phyloP scores from a whole-genome alignment of 768 basidiomycete genomes.

The Tylopilus balloui region DNA sequence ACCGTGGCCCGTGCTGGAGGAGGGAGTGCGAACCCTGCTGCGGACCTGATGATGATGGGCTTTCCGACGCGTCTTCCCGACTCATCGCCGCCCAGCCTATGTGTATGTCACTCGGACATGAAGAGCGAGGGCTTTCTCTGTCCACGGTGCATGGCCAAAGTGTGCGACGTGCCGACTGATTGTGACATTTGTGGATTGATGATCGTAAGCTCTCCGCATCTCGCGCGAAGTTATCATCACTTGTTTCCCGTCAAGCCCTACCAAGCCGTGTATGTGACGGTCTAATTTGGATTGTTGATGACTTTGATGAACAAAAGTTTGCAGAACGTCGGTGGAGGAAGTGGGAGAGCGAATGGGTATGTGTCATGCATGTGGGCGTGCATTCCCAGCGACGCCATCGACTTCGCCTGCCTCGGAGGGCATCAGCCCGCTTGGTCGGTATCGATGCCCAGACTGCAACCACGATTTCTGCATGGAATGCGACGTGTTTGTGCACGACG shows the following conservation, averaged over 20 bases:
- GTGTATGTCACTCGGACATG: constrained; percentile 90
- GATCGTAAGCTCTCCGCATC: constrained; percentile 96
- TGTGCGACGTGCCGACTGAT: constrained; percentile 98
- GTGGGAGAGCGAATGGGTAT: constrained; percentile 30
- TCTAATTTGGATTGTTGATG: constrained; percentile 1
- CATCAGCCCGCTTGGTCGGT: constrained; percentile 80
- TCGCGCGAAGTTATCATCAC: constrained; percentile 94
- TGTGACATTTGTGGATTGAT: constrained; percentile 96
- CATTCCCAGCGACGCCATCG: constrained; percentile 50
- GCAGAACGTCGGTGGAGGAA: constrained; percentile 40
- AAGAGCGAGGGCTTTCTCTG: constrained; percentile 93
- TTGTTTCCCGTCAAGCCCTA: constrained; percentile 92
- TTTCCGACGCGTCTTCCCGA: constrained; percentile 92
- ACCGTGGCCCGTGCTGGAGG: constrained; percentile 44
- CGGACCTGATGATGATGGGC: constrained; percentile 99
- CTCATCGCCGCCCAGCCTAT: constrained; percentile 76
- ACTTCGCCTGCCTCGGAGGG: constrained; percentile 49
- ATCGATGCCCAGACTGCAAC: constrained; percentile 81
- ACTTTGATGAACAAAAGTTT: constrained; percentile 1
- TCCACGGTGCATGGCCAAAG: constrained; percentile 86
- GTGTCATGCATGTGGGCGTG: constrained; percentile 79
- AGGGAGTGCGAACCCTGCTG: constrained; percentile 53
- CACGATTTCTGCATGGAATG: constrained; percentile 94
- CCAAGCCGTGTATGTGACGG: constrained; percentile 65
- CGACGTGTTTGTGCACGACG: constrained; percentile 94